phyloP scores from a whole-genome alignment of 2,329 filamentous ascomycete genomes.

The Fusarium sp. region DNA sequence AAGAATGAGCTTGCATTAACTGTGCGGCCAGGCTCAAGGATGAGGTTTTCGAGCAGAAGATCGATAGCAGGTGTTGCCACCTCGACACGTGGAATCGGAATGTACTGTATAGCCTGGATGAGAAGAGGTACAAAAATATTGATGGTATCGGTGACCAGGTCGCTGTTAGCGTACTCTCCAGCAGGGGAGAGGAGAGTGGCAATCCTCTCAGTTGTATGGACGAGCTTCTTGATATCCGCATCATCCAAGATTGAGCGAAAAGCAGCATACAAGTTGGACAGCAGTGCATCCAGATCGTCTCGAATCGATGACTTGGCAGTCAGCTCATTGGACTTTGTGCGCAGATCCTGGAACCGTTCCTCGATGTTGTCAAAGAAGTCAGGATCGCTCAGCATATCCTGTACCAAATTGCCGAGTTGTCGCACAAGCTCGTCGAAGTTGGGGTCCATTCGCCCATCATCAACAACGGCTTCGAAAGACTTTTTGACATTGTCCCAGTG shows the following conservation, averaged over 20 bases:
- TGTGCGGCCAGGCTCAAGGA: constrained; percentile 87
- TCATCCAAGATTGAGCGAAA: constrained; percentile 77
- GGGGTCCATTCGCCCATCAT: constrained; percentile 79
- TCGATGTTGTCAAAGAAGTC: constrained; percentile 83
- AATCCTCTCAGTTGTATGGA: constrained; percentile 74
- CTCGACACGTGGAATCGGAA: constrained; percentile 92
- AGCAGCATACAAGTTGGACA: constrained; percentile 75
- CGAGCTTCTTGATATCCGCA: constrained; percentile 74
- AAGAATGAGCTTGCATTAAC: constrained; percentile 90
- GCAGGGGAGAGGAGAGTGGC: constrained; percentile 75
- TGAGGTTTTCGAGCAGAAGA: constrained; percentile 87
- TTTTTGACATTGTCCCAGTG: constrained; percentile 81
- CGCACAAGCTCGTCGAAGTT: constrained; percentile 83
- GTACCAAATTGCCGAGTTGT: constrained; percentile 77
- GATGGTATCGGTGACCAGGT: constrained; percentile 78
- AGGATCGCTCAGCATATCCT: constrained; percentile 86
- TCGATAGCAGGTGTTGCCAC: constrained; percentile 85
- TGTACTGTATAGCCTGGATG: constrained; percentile 81
- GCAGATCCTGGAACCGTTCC: constrained; percentile 62
- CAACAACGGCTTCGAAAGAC: constrained; percentile 75
- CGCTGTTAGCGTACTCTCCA: constrained; percentile 72
- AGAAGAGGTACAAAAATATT: constrained; percentile 84
- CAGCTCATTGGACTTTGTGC: constrained; percentile 69
- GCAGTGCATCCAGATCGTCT: constrained; percentile 77
- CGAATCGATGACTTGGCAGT: constrained; percentile 74